Evolutionary conservation across 129 eudicot species (phyloP).

Genomic region (Silybum marianum): DNA sequence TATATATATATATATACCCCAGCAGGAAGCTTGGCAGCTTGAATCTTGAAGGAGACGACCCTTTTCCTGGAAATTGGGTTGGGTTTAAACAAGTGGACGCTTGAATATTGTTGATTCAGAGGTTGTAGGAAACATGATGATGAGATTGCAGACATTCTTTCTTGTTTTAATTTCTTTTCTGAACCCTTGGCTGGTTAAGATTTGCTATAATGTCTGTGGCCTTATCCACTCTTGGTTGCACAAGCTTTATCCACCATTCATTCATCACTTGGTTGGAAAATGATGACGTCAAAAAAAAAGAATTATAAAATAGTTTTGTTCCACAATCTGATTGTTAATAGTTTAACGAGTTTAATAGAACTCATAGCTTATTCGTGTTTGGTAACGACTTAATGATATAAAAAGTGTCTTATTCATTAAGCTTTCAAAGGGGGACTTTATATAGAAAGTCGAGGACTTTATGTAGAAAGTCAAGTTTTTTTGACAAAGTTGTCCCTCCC

Average conservation of each 20-base stretch:
- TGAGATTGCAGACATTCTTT: slow-evolving; percentile 37
- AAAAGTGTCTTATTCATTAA: too few species aligned
- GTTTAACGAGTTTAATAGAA: too few species aligned
- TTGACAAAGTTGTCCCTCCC: too few species aligned
- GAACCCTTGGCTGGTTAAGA: not conserved
- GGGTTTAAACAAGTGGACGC: slow-evolving; percentile 25
- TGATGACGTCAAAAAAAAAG: slow-evolving; percentile 14
- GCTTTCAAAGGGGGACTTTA: too few species aligned
- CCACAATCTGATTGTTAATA: too few species aligned
- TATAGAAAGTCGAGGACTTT: too few species aligned
- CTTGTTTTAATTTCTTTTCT: not conserved
- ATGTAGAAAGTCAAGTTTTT: too few species aligned
- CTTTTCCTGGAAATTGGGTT: slow-evolving; percentile 23
- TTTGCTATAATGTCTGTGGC: slow-evolving; percentile 15
- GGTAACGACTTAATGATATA: too few species aligned
- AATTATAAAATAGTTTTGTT: too few species aligned
- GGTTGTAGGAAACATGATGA: slow-evolving; percentile 37
- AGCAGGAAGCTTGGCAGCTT: slow-evolving; percentile 87
- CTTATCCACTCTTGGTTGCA: slow-evolving; percentile 19
- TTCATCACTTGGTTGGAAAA: slow-evolving; percentile 24
- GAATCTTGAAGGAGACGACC: slow-evolving; percentile 45
- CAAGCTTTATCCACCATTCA: slow-evolving; percentile 33
- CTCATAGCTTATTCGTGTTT: too few species aligned
- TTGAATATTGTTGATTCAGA: slow-evolving; percentile 9
- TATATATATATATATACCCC: slow-evolving; percentile 48